Conservation (phyloP, 768 basidiomycete species). For the Porpolomopsis calyptriformis region DNA sequence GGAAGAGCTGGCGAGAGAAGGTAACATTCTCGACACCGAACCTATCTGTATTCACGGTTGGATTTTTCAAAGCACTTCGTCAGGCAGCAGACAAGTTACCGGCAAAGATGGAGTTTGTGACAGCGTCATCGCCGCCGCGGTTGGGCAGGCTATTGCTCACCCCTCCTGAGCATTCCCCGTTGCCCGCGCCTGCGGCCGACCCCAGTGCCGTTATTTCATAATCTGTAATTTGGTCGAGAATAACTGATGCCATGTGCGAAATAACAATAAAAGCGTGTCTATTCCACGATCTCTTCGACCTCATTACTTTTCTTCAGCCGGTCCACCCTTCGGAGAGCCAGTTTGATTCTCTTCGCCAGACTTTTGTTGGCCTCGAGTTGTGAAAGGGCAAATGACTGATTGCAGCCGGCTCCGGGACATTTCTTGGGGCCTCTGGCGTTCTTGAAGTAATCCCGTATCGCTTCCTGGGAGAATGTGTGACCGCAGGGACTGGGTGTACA, state of each 20-base stretch:
- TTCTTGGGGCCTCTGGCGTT: constrained; percentile 25
- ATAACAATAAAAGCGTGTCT: neutral
- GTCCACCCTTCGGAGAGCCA: constrained; percentile 41
- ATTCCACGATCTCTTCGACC: constrained; percentile 50
- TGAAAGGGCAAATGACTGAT: constrained; percentile 39
- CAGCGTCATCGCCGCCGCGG: constrained; percentile 54
- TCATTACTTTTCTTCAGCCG: constrained; percentile 43
- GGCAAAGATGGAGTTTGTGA: constrained; percentile 80
- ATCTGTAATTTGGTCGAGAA: neutral
- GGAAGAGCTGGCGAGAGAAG: constrained; percentile 86
- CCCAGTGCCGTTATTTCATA: neutral
- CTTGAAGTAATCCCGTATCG: constrained; percentile 57
- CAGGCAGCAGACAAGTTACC: constrained; percentile 85
- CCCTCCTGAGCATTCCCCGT: neutral
- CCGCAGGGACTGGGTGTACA: constrained; percentile 35
- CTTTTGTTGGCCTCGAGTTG: constrained; percentile 46
- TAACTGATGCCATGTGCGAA: neutral
- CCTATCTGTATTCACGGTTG: constrained; percentile 1
- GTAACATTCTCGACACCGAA: constrained; percentile 31
- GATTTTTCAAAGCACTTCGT: constrained; percentile 54
- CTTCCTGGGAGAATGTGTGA: constrained; percentile 71
- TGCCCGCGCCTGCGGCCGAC: too few relatives aligned
- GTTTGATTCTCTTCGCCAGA: constrained; percentile 53
- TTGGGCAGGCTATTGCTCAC: constrained; percentile 43
- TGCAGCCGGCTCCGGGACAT: constrained; percentile 71